Evolutionary conservation across 129 eudicot species (phyloP).

Genomic region (Sambucus nigra): DNA sequence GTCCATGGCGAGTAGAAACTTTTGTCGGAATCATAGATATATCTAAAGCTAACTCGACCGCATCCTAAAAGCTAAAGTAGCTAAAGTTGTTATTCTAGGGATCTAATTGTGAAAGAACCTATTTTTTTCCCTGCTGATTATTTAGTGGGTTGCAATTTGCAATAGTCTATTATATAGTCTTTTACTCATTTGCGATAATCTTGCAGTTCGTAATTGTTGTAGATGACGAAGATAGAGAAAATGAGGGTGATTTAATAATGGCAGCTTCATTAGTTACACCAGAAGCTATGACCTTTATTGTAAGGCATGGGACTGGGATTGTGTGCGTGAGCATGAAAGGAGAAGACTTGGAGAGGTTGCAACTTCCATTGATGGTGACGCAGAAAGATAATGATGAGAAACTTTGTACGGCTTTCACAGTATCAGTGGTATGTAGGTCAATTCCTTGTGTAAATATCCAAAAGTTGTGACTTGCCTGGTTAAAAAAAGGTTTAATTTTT

Average conservation of each 20-base stretch:
- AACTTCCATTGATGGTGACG: constrained; percentile 76
- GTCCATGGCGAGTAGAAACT: too few relatives aligned
- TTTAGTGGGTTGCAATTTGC: too few relatives aligned
- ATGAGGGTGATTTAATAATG: constrained; percentile 83
- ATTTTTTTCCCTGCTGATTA: too few relatives aligned
- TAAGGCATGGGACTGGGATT: constrained; percentile 85
- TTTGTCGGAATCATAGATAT: not conserved
- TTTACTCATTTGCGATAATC: constrained; percentile 1
- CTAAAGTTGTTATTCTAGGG: too few relatives aligned
- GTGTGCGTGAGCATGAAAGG: constrained; percentile 88
- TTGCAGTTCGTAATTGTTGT: constrained; percentile 74
- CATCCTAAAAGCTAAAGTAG: too few relatives aligned
- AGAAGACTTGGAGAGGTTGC: constrained; percentile 68
- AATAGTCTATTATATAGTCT: not conserved
- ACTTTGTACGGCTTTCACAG: too few relatives aligned
- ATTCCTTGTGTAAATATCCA: not conserved
- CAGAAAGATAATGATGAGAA: constrained; percentile 65
- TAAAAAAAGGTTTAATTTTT: too few relatives aligned
- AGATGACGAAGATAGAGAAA: constrained; percentile 84
- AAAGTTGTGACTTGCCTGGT: too few relatives aligned
- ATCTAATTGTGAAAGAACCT: too few relatives aligned
- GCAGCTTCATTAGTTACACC: constrained; percentile 60
- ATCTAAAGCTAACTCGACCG: too few relatives aligned
- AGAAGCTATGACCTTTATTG: constrained; percentile 81
- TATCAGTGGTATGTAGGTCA: constrained; percentile 69